Evolutionary conservation across 2,329 filamentous ascomycete species (phyloP).

Genomic region (Lachnum nothofagi): DNA sequence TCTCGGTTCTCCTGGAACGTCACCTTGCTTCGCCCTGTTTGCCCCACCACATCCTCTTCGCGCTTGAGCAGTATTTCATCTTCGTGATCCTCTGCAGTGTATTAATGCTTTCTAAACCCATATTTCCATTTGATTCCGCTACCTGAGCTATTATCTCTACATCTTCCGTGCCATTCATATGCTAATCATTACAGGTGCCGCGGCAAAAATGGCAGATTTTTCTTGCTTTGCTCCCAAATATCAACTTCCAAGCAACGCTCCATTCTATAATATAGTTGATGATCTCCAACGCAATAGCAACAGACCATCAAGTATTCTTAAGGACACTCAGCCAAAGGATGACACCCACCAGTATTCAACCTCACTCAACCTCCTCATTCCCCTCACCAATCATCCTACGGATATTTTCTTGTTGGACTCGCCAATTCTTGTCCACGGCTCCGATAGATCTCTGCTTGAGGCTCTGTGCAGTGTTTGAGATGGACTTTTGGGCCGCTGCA

Average conservation of each 20-base stretch:
- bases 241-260: too few species aligned
- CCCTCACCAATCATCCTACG: slow-evolving; percentile 18
- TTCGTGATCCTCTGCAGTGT: not conserved
- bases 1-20: slow-evolving; percentile 8
- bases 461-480: slow-evolving; percentile 13
- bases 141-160: not conserved
- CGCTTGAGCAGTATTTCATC: not conserved
- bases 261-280: too few species aligned
- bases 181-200: not conserved
- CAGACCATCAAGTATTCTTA: not conserved
- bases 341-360: not conserved
- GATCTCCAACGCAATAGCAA: slow-evolving; percentile 1
- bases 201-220: too few species aligned
- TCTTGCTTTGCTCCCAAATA: too few species aligned
- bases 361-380: slow-evolving; percentile 7
- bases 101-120: too few species aligned
- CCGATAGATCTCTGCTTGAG: slow-evolving; percentile 15
- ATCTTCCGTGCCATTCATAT: not conserved
- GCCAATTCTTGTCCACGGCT: slow-evolving; percentile 25
- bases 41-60: not conserved
- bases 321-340: too few species aligned
- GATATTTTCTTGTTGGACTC: slow-evolving; percentile 22
- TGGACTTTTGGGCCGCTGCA: slow-evolving; percentile 14
- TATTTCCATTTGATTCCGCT: too few species aligned
- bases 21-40: slow-evolving; percentile 1